These are phyloP conservation scores for Trichomonas tenax DNA, from an alignment of 208 protist genomes.

Conservation along the genomic window DNA sequence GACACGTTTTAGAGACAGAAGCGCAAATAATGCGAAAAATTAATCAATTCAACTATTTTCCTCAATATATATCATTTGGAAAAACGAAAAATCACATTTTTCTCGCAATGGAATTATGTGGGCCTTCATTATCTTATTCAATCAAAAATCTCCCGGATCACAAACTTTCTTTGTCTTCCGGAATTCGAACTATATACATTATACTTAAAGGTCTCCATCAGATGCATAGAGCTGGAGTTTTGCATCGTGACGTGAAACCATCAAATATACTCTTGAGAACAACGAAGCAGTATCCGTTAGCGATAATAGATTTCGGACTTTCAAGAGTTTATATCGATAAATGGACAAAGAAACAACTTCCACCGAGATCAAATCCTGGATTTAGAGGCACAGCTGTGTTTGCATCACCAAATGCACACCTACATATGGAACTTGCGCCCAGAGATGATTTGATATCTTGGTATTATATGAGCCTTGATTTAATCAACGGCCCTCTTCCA, in stretches of 20 bases:
- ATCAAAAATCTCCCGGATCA: background rate
- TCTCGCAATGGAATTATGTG: background rate
- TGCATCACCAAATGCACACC: background rate
- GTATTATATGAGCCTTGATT: background rate
- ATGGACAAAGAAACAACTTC: background rate
- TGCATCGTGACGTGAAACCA: slow-evolving; percentile 29
- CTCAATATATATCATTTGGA: background rate
- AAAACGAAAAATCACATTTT: background rate
- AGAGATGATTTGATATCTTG: background rate
- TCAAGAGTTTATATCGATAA: background rate
- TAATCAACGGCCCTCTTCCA: background rate
- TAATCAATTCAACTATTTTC: background rate
- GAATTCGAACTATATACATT: background rate
- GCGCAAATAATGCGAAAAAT: background rate
- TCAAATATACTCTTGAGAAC: slow-evolving; percentile 16
- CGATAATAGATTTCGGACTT: slow-evolving; percentile 27
- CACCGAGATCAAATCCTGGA: background rate
- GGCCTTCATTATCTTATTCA: background rate
- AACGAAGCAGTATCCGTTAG: background rate
- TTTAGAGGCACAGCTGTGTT: background rate
- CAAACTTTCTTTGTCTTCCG: background rate
- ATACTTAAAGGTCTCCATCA: background rate
- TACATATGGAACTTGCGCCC: background rate
- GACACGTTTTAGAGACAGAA: background rate
- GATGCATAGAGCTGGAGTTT: slow-evolving; percentile 18